Percentiles rank a stretch among this genome's conserved stretches.
These are phyloP conservation scores for Acanthamoeba castellanii DNA, from an alignment of 208 protist genomes.

Conservation along the genomic window DNA sequence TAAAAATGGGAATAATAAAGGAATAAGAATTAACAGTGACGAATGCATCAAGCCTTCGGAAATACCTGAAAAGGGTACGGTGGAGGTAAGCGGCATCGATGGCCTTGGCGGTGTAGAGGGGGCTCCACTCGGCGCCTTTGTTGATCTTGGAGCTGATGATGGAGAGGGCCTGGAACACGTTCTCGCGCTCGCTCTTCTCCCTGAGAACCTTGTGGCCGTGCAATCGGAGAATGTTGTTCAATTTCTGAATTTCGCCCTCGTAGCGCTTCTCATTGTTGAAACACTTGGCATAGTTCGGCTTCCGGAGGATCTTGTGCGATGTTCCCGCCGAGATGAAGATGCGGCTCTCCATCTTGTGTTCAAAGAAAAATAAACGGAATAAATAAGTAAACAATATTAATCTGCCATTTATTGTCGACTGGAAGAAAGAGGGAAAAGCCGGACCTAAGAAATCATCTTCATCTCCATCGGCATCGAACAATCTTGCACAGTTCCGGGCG, in stretches of 20 bases:
- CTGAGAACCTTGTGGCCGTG: background rate
- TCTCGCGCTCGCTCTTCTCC: constrained; percentile 3
- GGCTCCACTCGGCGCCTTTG: background rate
- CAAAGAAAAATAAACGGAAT: too few relatives aligned
- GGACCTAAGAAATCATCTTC: too few relatives aligned
- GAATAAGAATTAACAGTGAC: constrained; percentile 69
- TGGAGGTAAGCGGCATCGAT: constrained; percentile 21
- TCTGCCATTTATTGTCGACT: too few relatives aligned
- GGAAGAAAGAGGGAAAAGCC: too few relatives aligned
- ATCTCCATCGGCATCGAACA: too few relatives aligned
- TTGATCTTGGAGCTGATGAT: constrained; percentile 26
- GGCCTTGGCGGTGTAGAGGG: background rate
- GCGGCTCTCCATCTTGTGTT: background rate
- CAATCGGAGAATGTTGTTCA: constrained; percentile 54
- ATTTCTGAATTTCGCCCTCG: constrained; percentile 20
- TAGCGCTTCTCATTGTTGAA: background rate
- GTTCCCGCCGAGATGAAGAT: background rate
- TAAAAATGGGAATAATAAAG: constrained; percentile 47
- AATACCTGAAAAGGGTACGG: constrained; percentile 39
- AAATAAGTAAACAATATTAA: too few relatives aligned
- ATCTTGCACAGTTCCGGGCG: too few relatives aligned
- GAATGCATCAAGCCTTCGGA: constrained; percentile 20
- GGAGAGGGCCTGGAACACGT: constrained; percentile 37
- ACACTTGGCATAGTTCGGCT: background rate
- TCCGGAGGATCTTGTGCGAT: background rate